Conservation (phyloP, 2,329 filamentous ascomycete species). For the Pyrenophora graminea region DNA sequence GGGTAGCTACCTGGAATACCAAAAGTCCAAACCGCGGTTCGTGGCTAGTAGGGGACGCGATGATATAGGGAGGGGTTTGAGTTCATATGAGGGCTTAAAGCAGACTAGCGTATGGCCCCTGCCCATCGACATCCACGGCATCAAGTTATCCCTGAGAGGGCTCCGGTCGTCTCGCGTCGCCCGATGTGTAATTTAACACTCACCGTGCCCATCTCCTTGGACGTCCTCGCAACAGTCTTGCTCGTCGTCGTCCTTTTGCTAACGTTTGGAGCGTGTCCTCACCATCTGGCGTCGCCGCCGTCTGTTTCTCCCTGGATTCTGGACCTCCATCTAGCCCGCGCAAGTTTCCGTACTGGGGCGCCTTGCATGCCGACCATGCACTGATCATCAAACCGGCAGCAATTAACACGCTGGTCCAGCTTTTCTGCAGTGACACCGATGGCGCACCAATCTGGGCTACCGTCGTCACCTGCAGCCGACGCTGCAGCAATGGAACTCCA, state of each 20-base stretch:
- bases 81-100: background rate
- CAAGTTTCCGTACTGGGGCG: conserved; percentile 1
- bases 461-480: conserved; percentile 2
- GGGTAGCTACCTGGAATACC: background rate
- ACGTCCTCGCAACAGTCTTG: background rate
- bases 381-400: conserved; percentile 6
- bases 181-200: conserved; percentile 13
- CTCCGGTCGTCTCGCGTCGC: conserved; percentile 8
- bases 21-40: background rate
- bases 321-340: background rate
- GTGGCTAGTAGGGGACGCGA: background rate
- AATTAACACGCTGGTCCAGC: conserved; percentile 2
- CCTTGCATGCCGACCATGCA: conserved; percentile 13
- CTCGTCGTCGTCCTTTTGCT: background rate
- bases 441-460: conserved; percentile 4
- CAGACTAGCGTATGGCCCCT: conserved; percentile 8
- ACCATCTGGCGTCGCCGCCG: background rate
- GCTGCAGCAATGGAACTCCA: conserved; percentile 9
- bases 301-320: too few relatives aligned
- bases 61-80: conserved; percentile 1
- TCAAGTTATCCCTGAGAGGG: conserved; percentile 6
- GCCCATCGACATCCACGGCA: conserved; percentile 1
- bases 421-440: conserved; percentile 4
- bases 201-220: conserved; percentile 7
- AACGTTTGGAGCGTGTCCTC: background rate